Percentiles rank a stretch among this genome's conserved stretches.
Evolutionary conservation across 108 stramenopile species (phyloP).

Genomic region (Nitzschia inconspicua): DNA sequence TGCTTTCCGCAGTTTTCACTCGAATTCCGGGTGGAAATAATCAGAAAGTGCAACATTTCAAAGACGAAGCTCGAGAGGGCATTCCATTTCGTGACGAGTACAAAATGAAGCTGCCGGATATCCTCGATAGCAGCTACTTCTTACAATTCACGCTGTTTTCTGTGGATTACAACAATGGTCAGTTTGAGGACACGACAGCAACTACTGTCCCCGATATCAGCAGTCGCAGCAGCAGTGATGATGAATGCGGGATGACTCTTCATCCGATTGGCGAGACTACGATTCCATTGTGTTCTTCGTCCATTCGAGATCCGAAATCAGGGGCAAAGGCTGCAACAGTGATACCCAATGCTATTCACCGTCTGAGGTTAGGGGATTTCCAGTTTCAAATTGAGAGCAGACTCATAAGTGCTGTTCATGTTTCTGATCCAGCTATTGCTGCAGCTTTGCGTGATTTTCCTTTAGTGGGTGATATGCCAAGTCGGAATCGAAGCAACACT

Average conservation of each 20-base stretch:
- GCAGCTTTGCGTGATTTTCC: slow-evolving; percentile 67
- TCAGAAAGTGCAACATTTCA: slow-evolving; percentile 7
- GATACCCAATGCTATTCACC: slow-evolving; percentile 79
- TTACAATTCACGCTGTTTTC: slow-evolving; percentile 64
- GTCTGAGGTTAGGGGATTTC: slow-evolving; percentile 74
- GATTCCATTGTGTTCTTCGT: slow-evolving; percentile 67
- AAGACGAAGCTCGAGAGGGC: slow-evolving; percentile 19
- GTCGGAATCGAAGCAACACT: background rate
- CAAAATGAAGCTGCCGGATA: slow-evolving; percentile 70
- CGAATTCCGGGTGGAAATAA: slow-evolving; percentile 30
- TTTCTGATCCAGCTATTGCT: slow-evolving; percentile 67
- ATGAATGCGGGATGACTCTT: slow-evolving; percentile 14
- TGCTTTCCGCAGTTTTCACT: slow-evolving; percentile 60
- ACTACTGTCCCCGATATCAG: background rate
- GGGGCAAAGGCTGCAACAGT: slow-evolving; percentile 60
- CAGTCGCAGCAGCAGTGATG: slow-evolving; percentile 7
- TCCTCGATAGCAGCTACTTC: slow-evolving; percentile 74
- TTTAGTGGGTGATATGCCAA: background rate
- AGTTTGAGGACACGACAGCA: background rate
- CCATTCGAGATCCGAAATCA: slow-evolving; percentile 47
- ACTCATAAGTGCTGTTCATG: slow-evolving; percentile 65
- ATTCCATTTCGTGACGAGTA: slow-evolving; percentile 70
- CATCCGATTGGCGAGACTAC: slow-evolving; percentile 45
- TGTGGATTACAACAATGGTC: slow-evolving; percentile 33
- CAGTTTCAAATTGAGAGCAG: slow-evolving; percentile 75